Base-by-base conservation (phyloP, 164 flowering plant genomes). In the Cinnamomum chago region DNA sequence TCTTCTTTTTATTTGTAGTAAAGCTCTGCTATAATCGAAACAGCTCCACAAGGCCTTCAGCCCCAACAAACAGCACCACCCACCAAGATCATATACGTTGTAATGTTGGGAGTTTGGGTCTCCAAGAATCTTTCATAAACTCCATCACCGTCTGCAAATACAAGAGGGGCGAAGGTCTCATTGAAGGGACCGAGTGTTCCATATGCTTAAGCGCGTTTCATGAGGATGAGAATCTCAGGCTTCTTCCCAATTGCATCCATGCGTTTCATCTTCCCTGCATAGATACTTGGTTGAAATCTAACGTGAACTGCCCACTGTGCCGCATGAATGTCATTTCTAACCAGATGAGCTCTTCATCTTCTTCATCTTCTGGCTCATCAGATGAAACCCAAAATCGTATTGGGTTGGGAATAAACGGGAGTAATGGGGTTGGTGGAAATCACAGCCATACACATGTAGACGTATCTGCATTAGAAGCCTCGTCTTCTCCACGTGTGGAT, bases 191-290 rank as follows among this genome's bases (percentile, higher is more conserved):
- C 0, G 94, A 90, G 76, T 90, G 95, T 67, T 75, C 91, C 1
- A 88, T 90, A 22, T 90, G 95, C 70, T 70, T 90, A 65, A 83
- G 86, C 79, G 50, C 25, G 20, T 23, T 89, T 2, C 85, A 85
- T 65, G 88, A 85, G 13, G 85, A 76, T n/a, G 89, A 86, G 24
- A 66, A 78, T 79, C 86, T 69, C 6, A 78, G 86, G 71, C 52
- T 74, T 27, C 76, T 90, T 50, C 95, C 92, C 2, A 88, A 84
- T 55, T 89, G 95, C 65, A 81, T 77, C 65, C 95, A 90, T 72
- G 75, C 55, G n/a, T 90, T 90, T 68, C 95, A 90, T 67, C 86
- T 74, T 0, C 87, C 79, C 65, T 90, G 95, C 79, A 83, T 90
- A 1, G 95, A 89, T 62, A 80, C 65, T 72, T 90, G 95, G 95